A percentile compares a stretch with the other conserved stretches of the same genome.
These are phyloP conservation scores for Aspergillus awamori DNA, from an alignment of 2,329 filamentous ascomycete genomes.

Conservation along the genomic window DNA sequence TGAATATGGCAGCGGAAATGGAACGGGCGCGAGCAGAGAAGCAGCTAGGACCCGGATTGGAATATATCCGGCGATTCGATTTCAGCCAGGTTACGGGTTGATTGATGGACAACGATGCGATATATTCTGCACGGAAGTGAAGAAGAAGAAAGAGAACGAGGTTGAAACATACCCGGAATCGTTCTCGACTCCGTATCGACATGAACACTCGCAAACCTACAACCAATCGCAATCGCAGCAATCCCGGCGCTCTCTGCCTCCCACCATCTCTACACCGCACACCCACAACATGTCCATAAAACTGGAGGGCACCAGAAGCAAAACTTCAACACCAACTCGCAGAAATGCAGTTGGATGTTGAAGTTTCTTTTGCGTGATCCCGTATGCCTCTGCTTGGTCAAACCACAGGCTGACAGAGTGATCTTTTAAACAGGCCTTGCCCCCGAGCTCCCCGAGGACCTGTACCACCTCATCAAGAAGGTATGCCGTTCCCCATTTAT, in stretches of 20 bases:
- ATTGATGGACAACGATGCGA: not conserved
- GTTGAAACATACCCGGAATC: constrained; percentile 5
- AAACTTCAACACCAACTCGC: not conserved
- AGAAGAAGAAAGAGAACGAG: not conserved
- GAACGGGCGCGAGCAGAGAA: not conserved
- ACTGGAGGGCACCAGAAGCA: not conserved
- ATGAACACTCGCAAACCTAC: constrained; percentile 3
- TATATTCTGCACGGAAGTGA: not conserved
- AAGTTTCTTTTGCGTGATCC: constrained; percentile 23
- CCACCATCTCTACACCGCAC: not conserved
- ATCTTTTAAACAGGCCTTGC: constrained; percentile 85
- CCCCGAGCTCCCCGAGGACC: constrained; percentile 97
- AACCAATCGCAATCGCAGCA: constrained; percentile 7
- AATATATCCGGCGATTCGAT: constrained; percentile 4
- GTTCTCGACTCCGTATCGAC: not conserved
- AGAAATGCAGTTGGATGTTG: constrained; percentile 21
- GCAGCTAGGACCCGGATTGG: not conserved
- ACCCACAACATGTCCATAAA: not conserved
- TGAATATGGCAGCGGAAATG: not conserved
- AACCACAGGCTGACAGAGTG: constrained; percentile 82
- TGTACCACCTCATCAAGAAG: constrained; percentile 99
- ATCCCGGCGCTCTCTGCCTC: not conserved
- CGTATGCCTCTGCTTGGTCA: constrained; percentile 83
- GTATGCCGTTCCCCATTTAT: constrained; percentile 53
- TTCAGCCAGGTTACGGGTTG: not conserved